phyloP scores from a whole-genome alignment of 768 basidiomycete species.

The Leccinellum rugosiceps region DNA sequence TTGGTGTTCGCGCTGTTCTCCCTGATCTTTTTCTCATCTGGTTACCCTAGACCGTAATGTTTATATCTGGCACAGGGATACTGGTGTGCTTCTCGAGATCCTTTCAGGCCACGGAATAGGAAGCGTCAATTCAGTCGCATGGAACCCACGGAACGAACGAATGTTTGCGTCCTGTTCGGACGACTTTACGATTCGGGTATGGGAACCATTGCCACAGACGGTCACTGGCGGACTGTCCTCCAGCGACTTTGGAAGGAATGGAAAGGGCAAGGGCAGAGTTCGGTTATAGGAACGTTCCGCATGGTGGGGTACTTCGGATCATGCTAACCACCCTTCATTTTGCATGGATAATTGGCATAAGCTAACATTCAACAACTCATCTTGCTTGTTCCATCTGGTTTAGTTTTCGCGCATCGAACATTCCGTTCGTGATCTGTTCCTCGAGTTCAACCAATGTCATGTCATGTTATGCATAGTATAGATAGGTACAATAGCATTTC shows the following conservation, averaged over 20 bases:
- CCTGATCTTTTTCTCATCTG: constrained; percentile 8
- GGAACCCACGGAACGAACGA: constrained; percentile 85
- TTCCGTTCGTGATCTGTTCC: constrained; percentile 22
- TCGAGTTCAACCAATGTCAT: constrained; percentile 21
- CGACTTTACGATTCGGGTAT: constrained; percentile 86
- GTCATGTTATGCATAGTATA: constrained; percentile 34
- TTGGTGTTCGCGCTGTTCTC: constrained; percentile 31
- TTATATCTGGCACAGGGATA: constrained; percentile 93
- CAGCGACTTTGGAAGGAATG: constrained; percentile 31
- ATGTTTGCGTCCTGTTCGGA: constrained; percentile 98
- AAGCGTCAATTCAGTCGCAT: constrained; percentile 93
- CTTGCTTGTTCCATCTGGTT: constrained; percentile 21
- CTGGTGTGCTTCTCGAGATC: constrained; percentile 79
- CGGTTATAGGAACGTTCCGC: constrained; percentile 38
- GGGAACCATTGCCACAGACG: constrained; percentile 52
- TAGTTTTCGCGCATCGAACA: constrained; percentile 21
- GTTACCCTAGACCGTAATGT: constrained; percentile 76
- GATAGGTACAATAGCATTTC: constrained; percentile 32
- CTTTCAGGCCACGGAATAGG: constrained; percentile 84
- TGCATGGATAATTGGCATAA: constrained; percentile 28
- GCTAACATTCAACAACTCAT: constrained; percentile 28
- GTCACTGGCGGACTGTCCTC: constrained; percentile 14
- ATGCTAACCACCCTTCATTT: constrained; percentile 23
- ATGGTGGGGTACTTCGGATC: constrained; percentile 13
- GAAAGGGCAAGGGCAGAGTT: constrained; percentile 66